Evolutionary conservation across 306 rosid species (phyloP).

Genomic region (Casuarina glauca): DNA sequence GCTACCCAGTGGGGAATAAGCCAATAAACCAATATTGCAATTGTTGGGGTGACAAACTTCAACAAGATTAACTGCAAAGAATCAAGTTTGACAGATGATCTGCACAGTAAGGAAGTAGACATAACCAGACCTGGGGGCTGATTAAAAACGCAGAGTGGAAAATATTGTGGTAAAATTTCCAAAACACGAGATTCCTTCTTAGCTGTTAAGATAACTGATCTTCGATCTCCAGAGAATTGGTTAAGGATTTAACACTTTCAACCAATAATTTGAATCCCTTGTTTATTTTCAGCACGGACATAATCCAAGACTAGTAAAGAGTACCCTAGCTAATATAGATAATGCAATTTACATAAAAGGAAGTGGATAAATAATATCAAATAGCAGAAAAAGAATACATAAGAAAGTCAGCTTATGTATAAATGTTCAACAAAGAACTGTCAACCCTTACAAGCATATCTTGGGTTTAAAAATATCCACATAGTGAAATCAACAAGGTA

Average conservation of each 20-base stretch:
- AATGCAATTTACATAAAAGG: background rate
- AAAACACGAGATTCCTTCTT: background rate
- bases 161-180: background rate
- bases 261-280: background rate
- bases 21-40: constrained; percentile 71
- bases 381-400: background rate
- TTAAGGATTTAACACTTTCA: background rate
- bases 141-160: background rate
- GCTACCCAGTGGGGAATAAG: constrained; percentile 81
- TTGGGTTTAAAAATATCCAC: background rate
- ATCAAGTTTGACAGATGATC: constrained; percentile 16
- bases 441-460: background rate
- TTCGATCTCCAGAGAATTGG: background rate
- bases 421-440: background rate
- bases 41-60: constrained; percentile 92
- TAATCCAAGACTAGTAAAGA: background rate
- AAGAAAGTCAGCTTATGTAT: background rate
- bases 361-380: background rate
- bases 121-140: background rate
- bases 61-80: constrained; percentile 72
- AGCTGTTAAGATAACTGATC: background rate
- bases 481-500: background rate
- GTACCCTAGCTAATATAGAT: background rate
- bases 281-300: background rate
- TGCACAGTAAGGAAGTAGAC: constrained; percentile 1